Base-by-base conservation (phyloP, 768 basidiomycete genomes). In the Stropharia rugosoannulata region DNA sequence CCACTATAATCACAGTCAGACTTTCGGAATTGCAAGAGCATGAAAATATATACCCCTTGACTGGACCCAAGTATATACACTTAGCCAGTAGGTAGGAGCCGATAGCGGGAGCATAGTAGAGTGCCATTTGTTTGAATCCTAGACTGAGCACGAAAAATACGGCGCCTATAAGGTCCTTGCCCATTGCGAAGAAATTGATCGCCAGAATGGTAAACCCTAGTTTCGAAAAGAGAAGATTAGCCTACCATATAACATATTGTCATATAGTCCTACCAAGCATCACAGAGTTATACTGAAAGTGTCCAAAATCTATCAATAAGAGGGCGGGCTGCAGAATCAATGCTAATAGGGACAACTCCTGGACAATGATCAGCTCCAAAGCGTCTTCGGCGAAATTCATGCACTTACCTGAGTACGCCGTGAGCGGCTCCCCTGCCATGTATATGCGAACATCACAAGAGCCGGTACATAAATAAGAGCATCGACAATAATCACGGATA, bases 241-340 rank as follows among this genome's bases (percentile, higher is more conserved):
- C 5, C 15, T 8, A 52, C 9, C 38, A 39, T 2, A 29, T 10
- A 13, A 11, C 10, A 9, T 9, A 11, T 39, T 25, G 18, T 56
- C 29, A 13, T 18, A 0, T 66, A 18, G 60, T 73, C 74, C 62
- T 64, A 83, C 90, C 95, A 46, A 98, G 85, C 91, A 96, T 95
- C 60, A 95, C 83, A 2, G 90, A 89, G 66, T 97, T 98, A 68
- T 94, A 97, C 71, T 98, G 95, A 64, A 96, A 96, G 67, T 98
- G 95, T 0, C 96, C 94, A 66, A 87, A 90, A 71, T 97, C 96
- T 51, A 96, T 80, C 16, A 97, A 73, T 8, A 94, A 73, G 32
- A 97, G 73, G 0, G 89, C 85, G 2, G 96, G 96, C 64, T 95
- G 92, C 12, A 95, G 77, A 13, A 96, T 73, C 10, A 96, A 73